phyloP scores from a whole-genome alignment of 2,329 filamentous ascomycete species.

The Iodosphaeria phyllophila region DNA sequence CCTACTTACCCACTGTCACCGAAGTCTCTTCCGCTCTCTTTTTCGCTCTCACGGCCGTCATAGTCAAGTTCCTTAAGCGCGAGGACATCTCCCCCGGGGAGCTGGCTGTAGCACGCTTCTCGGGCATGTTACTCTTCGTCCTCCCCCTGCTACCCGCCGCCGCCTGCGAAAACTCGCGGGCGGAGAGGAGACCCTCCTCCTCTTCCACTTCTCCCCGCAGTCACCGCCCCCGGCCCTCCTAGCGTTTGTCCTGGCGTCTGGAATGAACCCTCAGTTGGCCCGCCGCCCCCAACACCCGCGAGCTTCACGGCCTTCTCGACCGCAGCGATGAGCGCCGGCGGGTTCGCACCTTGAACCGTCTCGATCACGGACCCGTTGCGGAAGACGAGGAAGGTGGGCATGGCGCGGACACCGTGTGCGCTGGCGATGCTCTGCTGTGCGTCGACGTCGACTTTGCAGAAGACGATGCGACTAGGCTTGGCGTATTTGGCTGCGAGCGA shows the following conservation, averaged over 20 bases:
- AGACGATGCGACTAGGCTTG: slow-evolving; percentile 66
- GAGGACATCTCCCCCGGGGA: no score
- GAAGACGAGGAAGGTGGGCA: slow-evolving; percentile 92
- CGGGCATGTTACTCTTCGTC: no score
- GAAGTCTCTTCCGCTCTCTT: no score
- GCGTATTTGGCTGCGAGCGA: slow-evolving; percentile 63
- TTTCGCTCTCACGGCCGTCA: no score
- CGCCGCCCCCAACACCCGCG: slow-evolving; percentile 20
- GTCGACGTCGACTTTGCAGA: slow-evolving; percentile 85
- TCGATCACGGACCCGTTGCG: slow-evolving; percentile 54
- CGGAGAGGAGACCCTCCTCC: no score
- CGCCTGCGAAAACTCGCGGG: no score
- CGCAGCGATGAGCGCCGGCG: slow-evolving; percentile 53
- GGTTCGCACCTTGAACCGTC: slow-evolving; percentile 68
- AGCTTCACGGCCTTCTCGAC: slow-evolving; percentile 52
- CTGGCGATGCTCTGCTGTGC: slow-evolving; percentile 58
- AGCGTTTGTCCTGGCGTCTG: slow-evolving; percentile 37
- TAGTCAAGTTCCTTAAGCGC: no score
- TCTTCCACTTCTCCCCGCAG: no score
- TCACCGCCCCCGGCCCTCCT: slow-evolving; percentile 23
- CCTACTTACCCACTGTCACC: no score
- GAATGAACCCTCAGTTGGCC: slow-evolving; percentile 32
- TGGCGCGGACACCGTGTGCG: slow-evolving; percentile 63
- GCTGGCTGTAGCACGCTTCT: no score
- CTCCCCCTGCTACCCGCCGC: no score